These are phyloP conservation scores for Yarrowia deformans DNA, from an alignment of 805 yeast species.

Conservation along the genomic window DNA sequence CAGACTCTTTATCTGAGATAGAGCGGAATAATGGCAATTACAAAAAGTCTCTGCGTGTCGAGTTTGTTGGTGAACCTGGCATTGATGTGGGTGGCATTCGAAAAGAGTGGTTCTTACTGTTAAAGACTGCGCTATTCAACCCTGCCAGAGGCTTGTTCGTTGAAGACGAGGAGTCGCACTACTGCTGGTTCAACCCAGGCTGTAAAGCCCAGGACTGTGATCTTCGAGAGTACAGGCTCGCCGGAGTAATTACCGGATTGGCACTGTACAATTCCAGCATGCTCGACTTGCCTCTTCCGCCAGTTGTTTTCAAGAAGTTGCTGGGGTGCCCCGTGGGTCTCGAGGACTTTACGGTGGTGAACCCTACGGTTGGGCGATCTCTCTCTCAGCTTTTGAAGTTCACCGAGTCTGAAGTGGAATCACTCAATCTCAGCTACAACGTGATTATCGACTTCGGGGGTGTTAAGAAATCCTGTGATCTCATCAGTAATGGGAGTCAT, in stretches of 20 bases:
- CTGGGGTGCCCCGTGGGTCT: slow-evolving; percentile 62
- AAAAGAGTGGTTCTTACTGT: slow-evolving; percentile 89
- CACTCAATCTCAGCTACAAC: slow-evolving; percentile 68
- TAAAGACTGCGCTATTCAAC: slow-evolving; percentile 73
- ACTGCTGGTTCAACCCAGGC: slow-evolving; percentile 70
- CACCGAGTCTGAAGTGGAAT: slow-evolving; percentile 51
- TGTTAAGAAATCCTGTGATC: slow-evolving; percentile 57
- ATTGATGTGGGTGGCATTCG: slow-evolving; percentile 94
- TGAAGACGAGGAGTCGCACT: slow-evolving; percentile 70
- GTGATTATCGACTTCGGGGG: slow-evolving; percentile 60
- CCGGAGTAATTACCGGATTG: slow-evolving; percentile 87
- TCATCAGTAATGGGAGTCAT: slow-evolving; percentile 65
- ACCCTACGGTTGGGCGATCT: slow-evolving; percentile 69
- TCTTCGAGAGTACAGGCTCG: slow-evolving; percentile 61
- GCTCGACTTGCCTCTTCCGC: slow-evolving; percentile 79
- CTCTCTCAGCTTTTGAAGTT: slow-evolving; percentile 57
- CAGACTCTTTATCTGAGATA: slow-evolving; percentile 69
- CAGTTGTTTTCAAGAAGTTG: slow-evolving; percentile 76
- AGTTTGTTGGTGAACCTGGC: slow-evolving; percentile 88
- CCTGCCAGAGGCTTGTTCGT: slow-evolving; percentile 72
- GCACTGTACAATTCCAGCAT: slow-evolving; percentile 92
- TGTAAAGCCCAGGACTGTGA: slow-evolving; percentile 43
- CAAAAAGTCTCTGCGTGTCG: slow-evolving; percentile 76
- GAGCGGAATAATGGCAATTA: slow-evolving; percentile 66
- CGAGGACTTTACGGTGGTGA: slow-evolving; percentile 70